phyloP scores from a whole-genome alignment of 495 filamentous ascomycete species.

The Extremus antarcticus region DNA sequence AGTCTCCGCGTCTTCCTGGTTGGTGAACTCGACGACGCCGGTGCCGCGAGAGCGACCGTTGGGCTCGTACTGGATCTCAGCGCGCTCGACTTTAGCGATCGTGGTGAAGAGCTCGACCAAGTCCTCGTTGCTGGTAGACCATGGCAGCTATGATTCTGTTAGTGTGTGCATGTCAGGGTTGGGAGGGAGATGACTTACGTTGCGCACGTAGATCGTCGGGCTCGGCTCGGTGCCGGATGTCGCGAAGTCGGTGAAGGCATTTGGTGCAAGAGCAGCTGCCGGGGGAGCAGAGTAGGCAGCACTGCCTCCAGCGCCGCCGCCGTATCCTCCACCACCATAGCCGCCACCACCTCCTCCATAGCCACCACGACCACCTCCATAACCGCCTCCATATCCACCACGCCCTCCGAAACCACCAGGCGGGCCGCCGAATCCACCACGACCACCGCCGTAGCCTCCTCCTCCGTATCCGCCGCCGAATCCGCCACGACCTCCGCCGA shows the following conservation, averaged over 20 bases:
- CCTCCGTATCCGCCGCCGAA: conserved; percentile 38
- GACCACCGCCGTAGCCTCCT: conserved; percentile 37
- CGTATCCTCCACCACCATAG: conserved; percentile 40
- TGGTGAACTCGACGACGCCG: conserved; percentile 89
- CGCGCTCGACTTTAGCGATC: conserved; percentile 93
- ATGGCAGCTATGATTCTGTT: conserved; percentile 61
- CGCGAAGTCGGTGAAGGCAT: conserved; percentile 90
- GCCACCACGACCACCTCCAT: conserved; percentile 31
- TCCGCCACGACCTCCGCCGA: too few species aligned
- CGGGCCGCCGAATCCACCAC: conserved; percentile 35
- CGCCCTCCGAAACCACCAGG: conserved; percentile 35
- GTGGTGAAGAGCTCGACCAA: conserved; percentile 92
- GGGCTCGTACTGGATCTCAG: conserved; percentile 96
- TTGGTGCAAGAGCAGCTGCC: conserved; percentile 49
- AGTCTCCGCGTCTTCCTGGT: conserved; percentile 72
- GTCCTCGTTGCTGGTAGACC: conserved; percentile 98
- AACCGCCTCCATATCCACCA: conserved; percentile 41
- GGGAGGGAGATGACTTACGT: conserved; percentile 51
- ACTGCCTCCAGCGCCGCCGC: conserved; percentile 32
- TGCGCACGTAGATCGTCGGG: conserved; percentile 86
- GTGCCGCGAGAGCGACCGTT: conserved; percentile 92
- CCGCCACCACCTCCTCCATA: conserved; percentile 37
- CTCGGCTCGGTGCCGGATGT: conserved; percentile 77
- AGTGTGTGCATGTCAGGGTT: conserved; percentile 6
- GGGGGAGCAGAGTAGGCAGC: conserved; percentile 35